A percentile compares a stretch with the other conserved stretches of the same genome.
These are phyloP conservation scores for Penicillium psychrosexuale DNA, from an alignment of 2,329 filamentous ascomycete genomes.

Conservation along the genomic window DNA sequence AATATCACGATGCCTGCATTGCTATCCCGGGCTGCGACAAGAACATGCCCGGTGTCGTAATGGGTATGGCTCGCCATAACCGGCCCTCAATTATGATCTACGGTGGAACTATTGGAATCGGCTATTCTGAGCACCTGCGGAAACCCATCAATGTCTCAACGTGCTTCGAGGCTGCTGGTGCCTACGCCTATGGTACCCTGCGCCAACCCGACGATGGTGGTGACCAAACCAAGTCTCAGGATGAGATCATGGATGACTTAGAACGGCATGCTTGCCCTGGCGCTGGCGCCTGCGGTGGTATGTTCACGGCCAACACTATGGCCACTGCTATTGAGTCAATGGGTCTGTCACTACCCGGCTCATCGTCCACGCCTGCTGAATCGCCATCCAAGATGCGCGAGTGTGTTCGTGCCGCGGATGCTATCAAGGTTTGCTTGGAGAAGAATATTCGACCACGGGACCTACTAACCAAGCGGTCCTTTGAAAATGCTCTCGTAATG, in stretches of 20 bases:
- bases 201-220: slow-evolving; percentile 64
- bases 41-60: slow-evolving; percentile 92
- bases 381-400: slow-evolving; percentile 83
- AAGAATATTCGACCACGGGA: slow-evolving; percentile 77
- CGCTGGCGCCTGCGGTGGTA: slow-evolving; percentile 79
- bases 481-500: slow-evolving; percentile 85
- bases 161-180: slow-evolving; percentile 84
- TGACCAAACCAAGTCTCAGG: slow-evolving; percentile 63
- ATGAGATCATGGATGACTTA: slow-evolving; percentile 80
- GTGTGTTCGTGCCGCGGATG: slow-evolving; percentile 75
- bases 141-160: slow-evolving; percentile 83
- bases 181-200: slow-evolving; percentile 73
- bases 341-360: slow-evolving; percentile 77
- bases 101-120: slow-evolving; percentile 83
- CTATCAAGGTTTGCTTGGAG: slow-evolving; percentile 76
- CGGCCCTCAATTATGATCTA: slow-evolving; percentile 94
- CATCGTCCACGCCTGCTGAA: slow-evolving; percentile 75
- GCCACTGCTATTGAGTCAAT: slow-evolving; percentile 86
- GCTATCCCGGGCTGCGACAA: slow-evolving; percentile 93
- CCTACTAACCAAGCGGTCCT: slow-evolving; percentile 73
- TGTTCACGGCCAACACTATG: slow-evolving; percentile 96
- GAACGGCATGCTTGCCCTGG: slow-evolving; percentile 75
- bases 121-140: slow-evolving; percentile 72
- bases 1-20: slow-evolving; percentile 90
- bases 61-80: slow-evolving; percentile 88